A percentile compares a stretch with the other conserved stretches of the same genome.
Evolutionary conservation across 73 alveolate species (phyloP).

Genomic region (Paramecium bursaria): DNA sequence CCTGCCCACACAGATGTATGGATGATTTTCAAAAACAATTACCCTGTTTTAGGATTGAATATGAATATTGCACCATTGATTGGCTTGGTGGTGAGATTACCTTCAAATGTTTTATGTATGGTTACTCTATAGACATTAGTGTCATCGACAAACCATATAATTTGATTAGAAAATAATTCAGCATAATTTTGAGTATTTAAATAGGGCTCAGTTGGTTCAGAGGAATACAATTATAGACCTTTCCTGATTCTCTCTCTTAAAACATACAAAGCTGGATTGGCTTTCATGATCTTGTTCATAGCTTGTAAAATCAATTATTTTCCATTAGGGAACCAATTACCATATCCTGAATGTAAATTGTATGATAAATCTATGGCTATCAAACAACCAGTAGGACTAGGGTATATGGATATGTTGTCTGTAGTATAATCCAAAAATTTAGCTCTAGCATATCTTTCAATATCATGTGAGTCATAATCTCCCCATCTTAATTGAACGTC

Average conservation of each 20-base stretch:
- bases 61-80: slow-evolving; percentile 99
- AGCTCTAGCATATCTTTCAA: slow-evolving; percentile 99
- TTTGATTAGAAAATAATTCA: slow-evolving; percentile 98
- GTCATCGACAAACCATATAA: slow-evolving; percentile 99
- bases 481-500: slow-evolving; percentile 99
- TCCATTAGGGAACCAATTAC: slow-evolving; percentile 98
- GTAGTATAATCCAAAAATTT: slow-evolving; percentile 99
- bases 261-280: slow-evolving; percentile 99
- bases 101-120: slow-evolving; percentile 99
- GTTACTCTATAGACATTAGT: slow-evolving; percentile 99
- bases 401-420: slow-evolving; percentile 98
- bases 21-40: slow-evolving; percentile 98
- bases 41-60: slow-evolving; percentile 99
- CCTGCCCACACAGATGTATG: slow-evolving; percentile 99
- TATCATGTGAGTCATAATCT: slow-evolving; percentile 99
- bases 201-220: slow-evolving; percentile 99
- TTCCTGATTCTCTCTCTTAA: slow-evolving; percentile 99
- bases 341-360: slow-evolving; percentile 99
- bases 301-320: slow-evolving; percentile 97
- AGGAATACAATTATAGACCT: slow-evolving; percentile 98
- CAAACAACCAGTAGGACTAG: slow-evolving; percentile 99
- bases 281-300: slow-evolving; percentile 99
- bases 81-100: slow-evolving; percentile 99
- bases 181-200: slow-evolving; percentile 97
- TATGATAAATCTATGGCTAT: slow-evolving; percentile 99